A percentile compares a stretch with the other conserved stretches of the same genome.
Evolutionary conservation across 176 grass and related monocot species (phyloP).

Genomic region (Bromus sterilis): DNA sequence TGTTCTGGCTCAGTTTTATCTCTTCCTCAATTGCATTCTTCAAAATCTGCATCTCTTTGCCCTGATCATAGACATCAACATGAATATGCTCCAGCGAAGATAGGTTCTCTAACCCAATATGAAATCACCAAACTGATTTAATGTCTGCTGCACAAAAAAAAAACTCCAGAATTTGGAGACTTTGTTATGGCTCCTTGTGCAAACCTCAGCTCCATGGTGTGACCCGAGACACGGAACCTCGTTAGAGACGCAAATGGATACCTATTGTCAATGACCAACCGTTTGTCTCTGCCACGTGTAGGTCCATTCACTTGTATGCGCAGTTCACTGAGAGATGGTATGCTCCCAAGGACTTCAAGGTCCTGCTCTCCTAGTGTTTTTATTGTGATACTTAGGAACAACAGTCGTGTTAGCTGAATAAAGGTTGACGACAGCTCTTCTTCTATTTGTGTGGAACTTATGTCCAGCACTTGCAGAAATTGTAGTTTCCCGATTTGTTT

Average conservation of each 20-base stretch:
- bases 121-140: background rate
- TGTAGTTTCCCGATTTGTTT: no score
- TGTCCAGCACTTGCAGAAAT: no score
- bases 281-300: background rate
- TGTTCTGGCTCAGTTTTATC: no score
- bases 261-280: background rate
- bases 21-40: no score
- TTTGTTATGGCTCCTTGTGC: background rate
- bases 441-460: no score
- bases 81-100: background rate
- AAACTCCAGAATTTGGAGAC: background rate
- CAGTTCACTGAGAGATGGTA: background rate
- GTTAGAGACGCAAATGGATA: background rate
- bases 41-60: no score
- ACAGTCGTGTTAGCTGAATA: background rate
- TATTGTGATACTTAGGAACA: no score
- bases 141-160: background rate
- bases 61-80: background rate
- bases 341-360: no score
- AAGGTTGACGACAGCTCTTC: background rate
- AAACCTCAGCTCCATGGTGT: background rate
- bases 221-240: background rate
- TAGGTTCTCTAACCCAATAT: background rate
- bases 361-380: no score
- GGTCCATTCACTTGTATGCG: fast-evolving